These are phyloP conservation scores for Massarina eburnea DNA, from an alignment of 2,329 filamentous ascomycete species.

Conservation along the genomic window DNA sequence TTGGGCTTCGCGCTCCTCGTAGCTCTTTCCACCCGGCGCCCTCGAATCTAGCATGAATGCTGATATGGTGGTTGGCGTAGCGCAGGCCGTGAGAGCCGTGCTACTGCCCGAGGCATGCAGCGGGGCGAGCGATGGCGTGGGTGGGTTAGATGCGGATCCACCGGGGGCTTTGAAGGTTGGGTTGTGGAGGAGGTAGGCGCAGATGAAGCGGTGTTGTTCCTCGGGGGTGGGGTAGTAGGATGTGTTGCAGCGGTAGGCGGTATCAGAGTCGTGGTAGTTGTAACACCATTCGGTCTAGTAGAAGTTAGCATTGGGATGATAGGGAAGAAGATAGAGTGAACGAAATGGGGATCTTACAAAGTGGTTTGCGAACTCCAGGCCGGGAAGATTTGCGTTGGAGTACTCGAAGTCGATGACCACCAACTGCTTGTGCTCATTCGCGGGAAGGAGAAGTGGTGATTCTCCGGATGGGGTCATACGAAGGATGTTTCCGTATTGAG, in stretches of 20 bases:
- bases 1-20: slow-evolving; percentile 54
- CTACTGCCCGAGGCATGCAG: slow-evolving; percentile 36
- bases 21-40: slow-evolving; percentile 33
- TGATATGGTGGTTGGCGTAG: slow-evolving; percentile 46
- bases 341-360: slow-evolving; percentile 72
- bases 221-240: slow-evolving; percentile 73
- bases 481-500: slow-evolving; percentile 97
- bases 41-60: slow-evolving; percentile 76
- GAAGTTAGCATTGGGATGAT: slow-evolving; percentile 4
- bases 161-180: slow-evolving; percentile 63
- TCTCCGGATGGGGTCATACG: slow-evolving; percentile 69
- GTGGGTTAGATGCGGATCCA: slow-evolving; percentile 54
- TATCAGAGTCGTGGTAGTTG: slow-evolving; percentile 80
- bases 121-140: slow-evolving; percentile 31
- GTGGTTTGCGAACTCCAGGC: slow-evolving; percentile 94
- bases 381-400: slow-evolving; percentile 81
- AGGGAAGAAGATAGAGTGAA: neutral
- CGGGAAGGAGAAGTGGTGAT: slow-evolving; percentile 83
- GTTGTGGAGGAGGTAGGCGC: slow-evolving; percentile 81
- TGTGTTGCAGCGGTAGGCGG: slow-evolving; percentile 68
- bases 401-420: slow-evolving; percentile 99
- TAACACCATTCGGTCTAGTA: slow-evolving; percentile 86
- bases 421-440: slow-evolving; percentile 93
- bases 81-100: slow-evolving; percentile 35
- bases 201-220: slow-evolving; percentile 82